Conservation (phyloP, 768 basidiomycete species). For the Tulasnella sp. region DNA sequence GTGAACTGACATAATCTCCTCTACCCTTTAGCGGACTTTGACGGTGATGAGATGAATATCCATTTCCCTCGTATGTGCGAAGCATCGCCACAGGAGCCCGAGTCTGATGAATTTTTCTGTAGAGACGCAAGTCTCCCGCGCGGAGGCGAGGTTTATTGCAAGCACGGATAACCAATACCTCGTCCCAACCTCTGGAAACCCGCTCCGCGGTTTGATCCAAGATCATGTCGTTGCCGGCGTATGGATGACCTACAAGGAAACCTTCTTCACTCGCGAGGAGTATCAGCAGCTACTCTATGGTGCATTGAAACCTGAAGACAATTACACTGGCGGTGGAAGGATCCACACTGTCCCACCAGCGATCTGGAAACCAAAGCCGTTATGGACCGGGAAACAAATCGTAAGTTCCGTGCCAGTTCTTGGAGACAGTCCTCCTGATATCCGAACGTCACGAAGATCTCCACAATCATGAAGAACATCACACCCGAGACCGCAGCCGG, state of each 20-base stretch:
- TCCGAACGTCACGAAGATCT: constrained; percentile 53
- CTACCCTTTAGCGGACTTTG: constrained; percentile 64
- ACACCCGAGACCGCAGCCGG: constrained; percentile 73
- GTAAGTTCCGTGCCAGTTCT: constrained; percentile 39
- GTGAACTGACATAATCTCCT: constrained; percentile 12
- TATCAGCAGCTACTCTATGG: constrained; percentile 96
- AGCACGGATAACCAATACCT: constrained; percentile 99
- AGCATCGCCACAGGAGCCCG: constrained; percentile 10
- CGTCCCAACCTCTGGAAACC: constrained; percentile 97
- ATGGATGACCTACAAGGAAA: constrained; percentile 97
- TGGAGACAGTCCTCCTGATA: not conserved
- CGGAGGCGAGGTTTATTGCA: constrained; percentile 89
- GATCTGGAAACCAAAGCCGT: constrained; percentile 80
- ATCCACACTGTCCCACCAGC: constrained; percentile 81
- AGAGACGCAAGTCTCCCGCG: constrained; percentile 93
- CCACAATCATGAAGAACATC: constrained; percentile 87
- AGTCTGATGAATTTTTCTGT: not conserved
- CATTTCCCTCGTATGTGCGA: constrained; percentile 85
- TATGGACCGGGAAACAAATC: constrained; percentile 99
- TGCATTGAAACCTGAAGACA: constrained; percentile 79
- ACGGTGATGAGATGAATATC: constrained; percentile 99
- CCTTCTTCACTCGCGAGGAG: constrained; percentile 91
- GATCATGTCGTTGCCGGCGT: constrained; percentile 98
- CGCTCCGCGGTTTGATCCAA: constrained; percentile 94
- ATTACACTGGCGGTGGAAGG: constrained; percentile 50